A percentile compares a stretch with the other conserved stretches of the same genome.
Evolutionary conservation across 768 basidiomycete species (phyloP).

Genomic region (Lentinula detonsa): DNA sequence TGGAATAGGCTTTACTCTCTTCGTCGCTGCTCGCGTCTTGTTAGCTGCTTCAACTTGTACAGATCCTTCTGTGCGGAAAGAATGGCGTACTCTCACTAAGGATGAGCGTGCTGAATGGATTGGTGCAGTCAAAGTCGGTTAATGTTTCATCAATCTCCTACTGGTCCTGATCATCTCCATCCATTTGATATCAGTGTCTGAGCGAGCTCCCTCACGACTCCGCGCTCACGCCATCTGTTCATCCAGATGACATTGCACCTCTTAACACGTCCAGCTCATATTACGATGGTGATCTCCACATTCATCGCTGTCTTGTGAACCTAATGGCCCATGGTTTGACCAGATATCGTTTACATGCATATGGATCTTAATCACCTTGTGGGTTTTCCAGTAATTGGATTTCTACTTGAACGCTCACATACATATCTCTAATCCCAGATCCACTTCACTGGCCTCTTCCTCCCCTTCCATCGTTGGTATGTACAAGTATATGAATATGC

Average conservation of each 20-base stretch:
- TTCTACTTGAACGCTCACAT: background rate
- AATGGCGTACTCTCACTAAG: constrained; percentile 13
- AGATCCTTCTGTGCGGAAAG: constrained; percentile 8
- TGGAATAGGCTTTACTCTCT: too few relatives aligned
- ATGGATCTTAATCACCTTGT: constrained; percentile 10
- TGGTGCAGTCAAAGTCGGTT: constrained; percentile 9
- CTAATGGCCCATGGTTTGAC: background rate
- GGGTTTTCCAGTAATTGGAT: background rate
- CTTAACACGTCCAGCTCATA: constrained; percentile 13
- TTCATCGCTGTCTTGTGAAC: too few relatives aligned
- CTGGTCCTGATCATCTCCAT: background rate
- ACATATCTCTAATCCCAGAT: constrained; percentile 5
- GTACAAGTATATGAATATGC: constrained; percentile 12
- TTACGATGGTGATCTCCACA: constrained; percentile 14
- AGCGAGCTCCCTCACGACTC: constrained; percentile 8
- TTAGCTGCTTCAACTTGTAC: constrained; percentile 1
- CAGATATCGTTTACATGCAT: constrained; percentile 16
- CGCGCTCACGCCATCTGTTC: constrained; percentile 4
- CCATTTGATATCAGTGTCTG: constrained; percentile 10
- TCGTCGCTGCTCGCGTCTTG: too few relatives aligned
- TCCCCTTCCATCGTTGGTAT: constrained; percentile 19
- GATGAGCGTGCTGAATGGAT: constrained; percentile 12
- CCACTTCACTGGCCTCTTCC: constrained; percentile 16
- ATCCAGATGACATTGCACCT: constrained; percentile 10
- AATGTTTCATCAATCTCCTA: background rate